Conservation (phyloP, 768 basidiomycete species). For the Paxillus involutus region DNA sequence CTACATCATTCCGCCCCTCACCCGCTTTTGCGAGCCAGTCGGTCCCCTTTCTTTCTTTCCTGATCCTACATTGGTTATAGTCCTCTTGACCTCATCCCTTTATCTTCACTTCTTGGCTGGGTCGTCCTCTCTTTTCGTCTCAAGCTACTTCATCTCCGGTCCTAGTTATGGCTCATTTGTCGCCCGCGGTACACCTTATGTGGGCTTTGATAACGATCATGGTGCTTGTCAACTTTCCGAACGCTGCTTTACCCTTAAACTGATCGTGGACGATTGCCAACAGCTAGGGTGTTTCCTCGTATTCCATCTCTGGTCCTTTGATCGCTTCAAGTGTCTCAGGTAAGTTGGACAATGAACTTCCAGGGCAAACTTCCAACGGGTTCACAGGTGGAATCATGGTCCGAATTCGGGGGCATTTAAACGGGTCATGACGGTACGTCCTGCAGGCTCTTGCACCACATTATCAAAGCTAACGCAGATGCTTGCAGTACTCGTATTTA, state of each 20-base stretch:
- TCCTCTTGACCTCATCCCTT: slow-evolving; percentile 12
- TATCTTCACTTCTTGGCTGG: slow-evolving; percentile 14
- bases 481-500: slow-evolving; percentile 69
- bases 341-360: slow-evolving; percentile 27
- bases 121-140: slow-evolving; percentile 2
- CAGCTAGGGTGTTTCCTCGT: slow-evolving; percentile 65
- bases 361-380: not conserved
- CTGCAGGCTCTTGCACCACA: not conserved
- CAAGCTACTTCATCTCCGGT: not conserved
- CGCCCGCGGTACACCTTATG: slow-evolving; percentile 58
- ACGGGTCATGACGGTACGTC: slow-evolving; percentile 79
- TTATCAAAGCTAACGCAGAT: not conserved
- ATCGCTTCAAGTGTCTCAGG: slow-evolving; percentile 73
- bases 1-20: not conserved
- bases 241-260: not conserved
- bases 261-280: not conserved
- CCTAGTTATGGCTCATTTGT: slow-evolving; percentile 57
- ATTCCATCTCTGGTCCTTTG: slow-evolving; percentile 79
- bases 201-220: slow-evolving; percentile 57
- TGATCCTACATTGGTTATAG: not conserved
- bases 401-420: slow-evolving; percentile 75
- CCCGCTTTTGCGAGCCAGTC: not conserved
- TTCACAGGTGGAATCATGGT: slow-evolving; percentile 64
- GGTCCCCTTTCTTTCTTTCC: slow-evolving; percentile 1
- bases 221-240: slow-evolving; percentile 37